These are phyloP conservation scores for Sphagnum fallax DNA, from an alignment of 228 moss, liverwort and hornwort genomes.

Conservation along the genomic window DNA sequence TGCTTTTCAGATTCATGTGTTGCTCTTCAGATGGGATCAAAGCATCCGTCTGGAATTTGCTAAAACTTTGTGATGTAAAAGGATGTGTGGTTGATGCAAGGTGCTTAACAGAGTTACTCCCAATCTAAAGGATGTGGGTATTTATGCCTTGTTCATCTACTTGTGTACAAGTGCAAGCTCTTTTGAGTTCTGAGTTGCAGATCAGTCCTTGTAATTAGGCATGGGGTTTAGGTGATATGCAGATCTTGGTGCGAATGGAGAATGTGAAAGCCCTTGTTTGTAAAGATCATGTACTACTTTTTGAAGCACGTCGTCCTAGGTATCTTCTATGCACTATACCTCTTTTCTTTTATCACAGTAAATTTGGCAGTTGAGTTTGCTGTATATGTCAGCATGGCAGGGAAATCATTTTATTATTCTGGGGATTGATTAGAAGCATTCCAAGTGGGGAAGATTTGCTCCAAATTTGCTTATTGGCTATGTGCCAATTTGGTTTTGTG, in stretches of 20 bases:
- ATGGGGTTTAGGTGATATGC: background rate
- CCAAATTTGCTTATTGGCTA: too few species aligned
- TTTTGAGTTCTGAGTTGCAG: background rate
- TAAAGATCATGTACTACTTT: conserved; percentile 33
- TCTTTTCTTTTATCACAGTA: background rate
- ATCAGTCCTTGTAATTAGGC: background rate
- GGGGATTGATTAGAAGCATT: too few species aligned
- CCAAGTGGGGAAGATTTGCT: too few species aligned
- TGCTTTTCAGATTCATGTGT: background rate
- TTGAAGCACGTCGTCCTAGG: conserved; percentile 32
- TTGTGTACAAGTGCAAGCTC: background rate
- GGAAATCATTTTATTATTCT: too few species aligned
- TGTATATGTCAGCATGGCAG: too few species aligned
- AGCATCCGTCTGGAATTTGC: background rate
- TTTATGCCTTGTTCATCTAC: too few species aligned
- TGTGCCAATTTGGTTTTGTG: too few species aligned
- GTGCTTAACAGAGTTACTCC: background rate
- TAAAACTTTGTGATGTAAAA: background rate
- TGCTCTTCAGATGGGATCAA: too few species aligned
- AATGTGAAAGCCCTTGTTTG: conserved; percentile 39
- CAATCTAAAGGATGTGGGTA: background rate
- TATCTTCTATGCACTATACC: background rate
- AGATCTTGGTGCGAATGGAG: conserved; percentile 40
- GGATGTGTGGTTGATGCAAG: background rate
- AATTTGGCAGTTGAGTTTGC: too few species aligned